These are phyloP conservation scores for Phylloporus arenicola DNA, from an alignment of 768 basidiomycete genomes.

Conservation along the genomic window DNA sequence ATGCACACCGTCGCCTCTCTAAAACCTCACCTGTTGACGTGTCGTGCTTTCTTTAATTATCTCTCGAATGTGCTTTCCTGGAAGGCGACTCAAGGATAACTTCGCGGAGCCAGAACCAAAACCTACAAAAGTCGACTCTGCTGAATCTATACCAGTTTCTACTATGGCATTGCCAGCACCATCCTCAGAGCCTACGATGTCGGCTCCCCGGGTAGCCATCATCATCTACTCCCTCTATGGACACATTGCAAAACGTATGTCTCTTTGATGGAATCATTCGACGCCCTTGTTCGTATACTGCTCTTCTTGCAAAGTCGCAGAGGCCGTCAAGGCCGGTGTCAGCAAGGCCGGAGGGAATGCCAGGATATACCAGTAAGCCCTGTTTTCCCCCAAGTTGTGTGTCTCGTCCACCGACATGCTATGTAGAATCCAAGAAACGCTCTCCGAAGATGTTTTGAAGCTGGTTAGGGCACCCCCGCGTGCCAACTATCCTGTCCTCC, in stretches of 20 bases:
- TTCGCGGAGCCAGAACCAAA: conserved; percentile 25
- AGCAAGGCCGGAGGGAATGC: conserved; percentile 38
- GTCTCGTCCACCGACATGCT: neutral
- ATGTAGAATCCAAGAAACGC: conserved; percentile 73
- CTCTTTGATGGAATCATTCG: neutral
- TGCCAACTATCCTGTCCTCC: conserved; percentile 46
- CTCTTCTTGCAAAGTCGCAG: conserved; percentile 22
- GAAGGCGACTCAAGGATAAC: conserved; percentile 33
- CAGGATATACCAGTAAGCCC: conserved; percentile 43
- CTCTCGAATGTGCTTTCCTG: conserved; percentile 35
- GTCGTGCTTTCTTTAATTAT: neutral
- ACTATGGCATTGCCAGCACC: neutral
- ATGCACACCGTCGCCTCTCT: neutral
- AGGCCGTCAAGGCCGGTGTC: conserved; percentile 37
- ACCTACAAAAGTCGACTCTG: conserved; percentile 8
- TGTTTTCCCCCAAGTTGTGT: neutral
- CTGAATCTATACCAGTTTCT: neutral
- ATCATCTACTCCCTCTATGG: conserved; percentile 49
- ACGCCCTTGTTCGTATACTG: neutral
- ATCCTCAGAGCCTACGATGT: conserved; percentile 2
- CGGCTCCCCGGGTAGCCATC: conserved; percentile 39
- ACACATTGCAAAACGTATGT: conserved; percentile 42
- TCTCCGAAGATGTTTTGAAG: conserved; percentile 61
- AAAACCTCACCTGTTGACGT: conserved; percentile 7
- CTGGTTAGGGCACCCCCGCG: conserved; percentile 70